Evolutionary conservation across 208 protist genomes (phyloP), one percentile per base, ranked within the genome.

Genomic region (Leishmania martiniquensis): DNA sequence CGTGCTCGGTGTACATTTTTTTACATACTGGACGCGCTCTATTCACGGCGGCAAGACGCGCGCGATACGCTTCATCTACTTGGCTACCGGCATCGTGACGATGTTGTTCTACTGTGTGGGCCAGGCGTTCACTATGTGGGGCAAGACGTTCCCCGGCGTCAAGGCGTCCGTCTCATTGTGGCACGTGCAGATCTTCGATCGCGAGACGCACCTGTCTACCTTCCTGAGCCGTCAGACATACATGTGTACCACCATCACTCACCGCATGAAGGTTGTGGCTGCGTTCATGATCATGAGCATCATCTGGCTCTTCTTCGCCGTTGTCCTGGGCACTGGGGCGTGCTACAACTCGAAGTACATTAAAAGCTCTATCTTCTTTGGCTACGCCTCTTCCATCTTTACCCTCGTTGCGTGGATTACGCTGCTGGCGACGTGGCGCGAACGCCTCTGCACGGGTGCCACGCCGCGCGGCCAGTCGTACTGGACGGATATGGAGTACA

Each of bases 41-140:
- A 66, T 88, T 25, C 82, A 88, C 78, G 76, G 76, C 39, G 87
- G 81, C 76, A 79, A 80, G 65, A 71, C 69, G 20, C 71, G 72
- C 44, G 57, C 59, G 4, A 78, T 85, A 69, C 84, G 84, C 74
- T 87, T 87, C 66, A 67, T 89, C 29, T 88, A 89, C 80, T 22
- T 88, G 75, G 76, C 70, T 51, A 57, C 65, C 12, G 20, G 87
- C 39, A 32, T 81, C 72, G 42, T 84, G 65, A 81, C 77, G 51
- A 78, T 89, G n/a, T 32, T 91, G 42, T 82, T 88, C 77, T 88
- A 86, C 77, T 87, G 78, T 63, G 81, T 89, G n/a, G 84, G 84
- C 1, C 72, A 72, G 51, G 84, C 84, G 52, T 82, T 73, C 68
- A 73, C 60, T 59, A 76, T 85, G 78, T 91, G 84, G 83, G 49